Evolutionary conservation across 225 moss, liverwort and hornwort species (phyloP), one percentile per base, ranked within the genome.

Genomic region (Neckera pumila): DNA sequence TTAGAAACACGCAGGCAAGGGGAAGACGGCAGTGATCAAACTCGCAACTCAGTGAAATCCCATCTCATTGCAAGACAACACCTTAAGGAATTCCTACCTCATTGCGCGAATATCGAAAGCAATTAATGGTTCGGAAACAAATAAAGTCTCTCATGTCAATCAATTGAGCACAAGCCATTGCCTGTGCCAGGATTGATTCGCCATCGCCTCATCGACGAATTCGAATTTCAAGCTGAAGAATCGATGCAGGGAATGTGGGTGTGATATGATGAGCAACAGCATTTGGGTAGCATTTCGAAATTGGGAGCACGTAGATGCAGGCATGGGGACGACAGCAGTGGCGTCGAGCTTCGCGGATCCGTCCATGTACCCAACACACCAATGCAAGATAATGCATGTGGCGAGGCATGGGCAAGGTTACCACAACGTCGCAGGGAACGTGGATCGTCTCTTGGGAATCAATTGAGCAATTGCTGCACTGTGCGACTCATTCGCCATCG

Each of bases 351-450:
- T 88, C 61, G 81, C 76, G 54, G 88, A 88, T 77, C 83, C 83
- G 45, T 60, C 88, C 15, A 82, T 91, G 83, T 86, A 88, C 83
- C 88, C 91, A 56, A 76, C 90, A 21, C 91, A 86, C 76, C 87
- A 93, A 69, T 90, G 90, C 84, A 93, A 92, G 90, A 92, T 88
- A 71, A 91, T 92, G 76, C 86, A 95, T 75, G 88, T 92, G 73
- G 92, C 89, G 58, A 83, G 97, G 33, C 96, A 97, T 56, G 94
- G 93, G 25, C 96, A 96, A 86, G 95, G 93, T 42, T 96, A 81
- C 87, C 94, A 96, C 90, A 93, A 96, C 87, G 95, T 94, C 10
- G 93, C 95, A 3, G 95, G 93, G 66, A 93, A 92, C 62, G 63
- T 63, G 73, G 58, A 43, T 42, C 13, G 73, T 70, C 40, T 38